phyloP scores from a whole-genome alignment of 257 asterid genomes.

The Anisodus acutangulus region DNA sequence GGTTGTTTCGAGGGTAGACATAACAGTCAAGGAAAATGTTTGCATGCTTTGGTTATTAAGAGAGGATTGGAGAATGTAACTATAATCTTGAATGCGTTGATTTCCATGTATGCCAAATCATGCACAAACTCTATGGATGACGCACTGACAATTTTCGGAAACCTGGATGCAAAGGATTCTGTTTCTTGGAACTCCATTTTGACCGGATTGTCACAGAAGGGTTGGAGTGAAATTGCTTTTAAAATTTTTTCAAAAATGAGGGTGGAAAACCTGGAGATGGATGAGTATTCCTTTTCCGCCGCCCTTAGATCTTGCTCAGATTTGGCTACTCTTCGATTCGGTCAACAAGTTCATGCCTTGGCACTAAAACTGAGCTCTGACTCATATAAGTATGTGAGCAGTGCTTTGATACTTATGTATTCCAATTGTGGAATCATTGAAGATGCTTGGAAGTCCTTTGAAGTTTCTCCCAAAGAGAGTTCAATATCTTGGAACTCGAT shows the following conservation, averaged over 20 bases:
- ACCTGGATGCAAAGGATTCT: conserved; percentile 53
- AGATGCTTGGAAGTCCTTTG: conserved; percentile 70
- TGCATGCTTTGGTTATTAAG: conserved; percentile 74
- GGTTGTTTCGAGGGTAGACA: conserved; percentile 51
- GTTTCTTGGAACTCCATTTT: conserved; percentile 82
- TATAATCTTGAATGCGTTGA: conserved; percentile 63
- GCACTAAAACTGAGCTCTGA: conserved; percentile 64
- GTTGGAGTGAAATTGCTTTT: conserved; percentile 64
- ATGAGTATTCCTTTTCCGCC: conserved; percentile 78
- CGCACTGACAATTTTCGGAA: conserved; percentile 56
- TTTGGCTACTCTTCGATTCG: conserved; percentile 72
- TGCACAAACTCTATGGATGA: conserved; percentile 53
- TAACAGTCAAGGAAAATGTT: conserved; percentile 53
- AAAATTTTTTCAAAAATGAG: conserved; percentile 62
- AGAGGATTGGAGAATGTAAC: conserved; percentile 67
- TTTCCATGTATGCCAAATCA: conserved; percentile 68
- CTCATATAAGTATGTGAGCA: conserved; percentile 63
- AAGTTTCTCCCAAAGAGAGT: conserved; percentile 56
- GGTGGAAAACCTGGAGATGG: conserved; percentile 51
- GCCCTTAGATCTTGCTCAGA: conserved; percentile 80
- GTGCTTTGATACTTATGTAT: conserved; percentile 81
- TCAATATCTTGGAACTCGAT: conserved; percentile 86
- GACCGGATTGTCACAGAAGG: conserved; percentile 80
- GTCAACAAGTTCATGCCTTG: conserved; percentile 70
- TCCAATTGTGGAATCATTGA: conserved; percentile 80